Conservation (phyloP, 2,329 filamentous ascomycete genomes). For the Colletotrichum tropicicola region DNA sequence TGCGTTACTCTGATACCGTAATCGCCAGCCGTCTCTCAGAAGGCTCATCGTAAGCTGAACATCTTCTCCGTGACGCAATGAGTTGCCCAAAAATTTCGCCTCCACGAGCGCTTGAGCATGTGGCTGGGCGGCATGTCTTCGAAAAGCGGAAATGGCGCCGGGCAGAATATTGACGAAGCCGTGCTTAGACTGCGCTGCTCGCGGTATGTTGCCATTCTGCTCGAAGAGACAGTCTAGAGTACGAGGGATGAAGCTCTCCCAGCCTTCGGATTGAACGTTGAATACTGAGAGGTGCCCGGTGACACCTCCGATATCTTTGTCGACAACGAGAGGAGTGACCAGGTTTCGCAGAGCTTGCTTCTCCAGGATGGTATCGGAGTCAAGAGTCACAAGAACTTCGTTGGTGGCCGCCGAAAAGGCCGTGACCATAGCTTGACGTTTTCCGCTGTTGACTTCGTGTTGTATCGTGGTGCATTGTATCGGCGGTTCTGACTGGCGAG, state of each 20-base stretch:
- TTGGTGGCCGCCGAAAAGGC: background rate
- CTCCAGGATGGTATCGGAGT: constrained; percentile 6
- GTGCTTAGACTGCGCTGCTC: constrained; percentile 3
- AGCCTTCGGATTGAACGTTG: constrained; percentile 4
- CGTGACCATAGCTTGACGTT: background rate
- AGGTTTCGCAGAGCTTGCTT: constrained; percentile 1
- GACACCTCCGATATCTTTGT: constrained; percentile 2
- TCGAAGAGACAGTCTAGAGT: constrained; percentile 10
- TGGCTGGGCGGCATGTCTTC: background rate
- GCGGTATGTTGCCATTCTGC: constrained; percentile 10
- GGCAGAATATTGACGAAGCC: constrained; percentile 6
- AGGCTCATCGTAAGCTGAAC: constrained; percentile 9
- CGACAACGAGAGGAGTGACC: constrained; percentile 5
- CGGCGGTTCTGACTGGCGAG: background rate
- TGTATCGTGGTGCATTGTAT: background rate
- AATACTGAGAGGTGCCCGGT: constrained; percentile 3
- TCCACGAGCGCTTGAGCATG: background rate
- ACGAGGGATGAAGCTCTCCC: background rate
- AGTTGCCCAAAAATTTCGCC: background rate
- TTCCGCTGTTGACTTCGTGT: background rate
- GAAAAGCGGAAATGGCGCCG: constrained; percentile 6
- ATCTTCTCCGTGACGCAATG: constrained; percentile 7
- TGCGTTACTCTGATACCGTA: constrained; percentile 8
- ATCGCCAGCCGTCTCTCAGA: background rate
- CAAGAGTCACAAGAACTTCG: constrained; percentile 1